Conservation (phyloP, 257 asterid genomes). For the Henckelia pumila region DNA sequence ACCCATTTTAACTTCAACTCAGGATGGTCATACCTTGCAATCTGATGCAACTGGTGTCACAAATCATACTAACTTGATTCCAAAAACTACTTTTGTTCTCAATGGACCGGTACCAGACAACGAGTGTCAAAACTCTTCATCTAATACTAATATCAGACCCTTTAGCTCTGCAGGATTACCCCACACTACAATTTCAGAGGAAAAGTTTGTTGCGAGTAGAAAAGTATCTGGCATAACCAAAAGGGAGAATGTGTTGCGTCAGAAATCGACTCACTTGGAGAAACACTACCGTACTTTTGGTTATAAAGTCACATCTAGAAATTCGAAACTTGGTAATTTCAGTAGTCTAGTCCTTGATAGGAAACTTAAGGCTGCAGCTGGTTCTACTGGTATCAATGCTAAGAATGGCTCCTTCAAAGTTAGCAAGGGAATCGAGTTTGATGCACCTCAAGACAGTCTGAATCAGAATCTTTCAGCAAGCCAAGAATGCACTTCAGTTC, state of each 20-base stretch:
- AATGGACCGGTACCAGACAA: slow-evolving; percentile 43
- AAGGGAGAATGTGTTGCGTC: slow-evolving; percentile 71
- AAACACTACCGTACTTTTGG: slow-evolving; percentile 64
- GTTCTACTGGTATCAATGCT: slow-evolving; percentile 48
- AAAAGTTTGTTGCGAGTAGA: slow-evolving; percentile 59
- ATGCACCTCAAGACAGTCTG: slow-evolving; percentile 38
- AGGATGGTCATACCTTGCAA: slow-evolving; percentile 45
- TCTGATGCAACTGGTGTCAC: slow-evolving; percentile 40
- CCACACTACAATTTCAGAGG: slow-evolving; percentile 43
- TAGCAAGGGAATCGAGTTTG: slow-evolving; percentile 43
- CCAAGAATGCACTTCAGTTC: slow-evolving; percentile 43
- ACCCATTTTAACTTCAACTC: slow-evolving; percentile 31
- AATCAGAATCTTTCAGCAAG: slow-evolving; percentile 42
- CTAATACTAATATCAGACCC: slow-evolving; percentile 43
- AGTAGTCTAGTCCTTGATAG: slow-evolving; percentile 71
- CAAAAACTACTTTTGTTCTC: slow-evolving; percentile 33
- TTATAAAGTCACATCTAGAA: slow-evolving; percentile 55
- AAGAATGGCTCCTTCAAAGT: slow-evolving; percentile 45
- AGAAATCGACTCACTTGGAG: slow-evolving; percentile 70
- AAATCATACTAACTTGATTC: slow-evolving; percentile 33
- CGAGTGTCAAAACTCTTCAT: slow-evolving; percentile 37
- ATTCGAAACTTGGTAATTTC: slow-evolving; percentile 55
- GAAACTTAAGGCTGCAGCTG: slow-evolving; percentile 70
- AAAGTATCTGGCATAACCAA: slow-evolving; percentile 70
- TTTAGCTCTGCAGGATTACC: slow-evolving; percentile 53